Percentiles rank a stretch among this genome's conserved stretches.
Evolutionary conservation across 768 basidiomycete genomes (phyloP).

Genomic region (Boletus bicolor): DNA sequence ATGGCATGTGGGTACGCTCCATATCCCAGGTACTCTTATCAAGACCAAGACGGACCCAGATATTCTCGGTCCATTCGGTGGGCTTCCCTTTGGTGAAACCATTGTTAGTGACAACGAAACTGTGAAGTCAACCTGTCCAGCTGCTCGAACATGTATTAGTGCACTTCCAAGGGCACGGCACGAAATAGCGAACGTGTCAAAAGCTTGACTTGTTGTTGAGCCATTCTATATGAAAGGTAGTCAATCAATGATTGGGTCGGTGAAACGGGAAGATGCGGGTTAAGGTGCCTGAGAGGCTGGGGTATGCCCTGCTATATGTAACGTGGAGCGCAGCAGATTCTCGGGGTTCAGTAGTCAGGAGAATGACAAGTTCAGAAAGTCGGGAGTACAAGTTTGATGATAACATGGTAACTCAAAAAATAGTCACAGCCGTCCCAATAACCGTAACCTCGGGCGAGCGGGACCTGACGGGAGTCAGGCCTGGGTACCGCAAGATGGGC

Average conservation of each 20-base stretch:
- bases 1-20: conserved; percentile 55
- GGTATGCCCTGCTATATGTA: background rate
- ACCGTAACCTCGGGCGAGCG: background rate
- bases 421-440: background rate
- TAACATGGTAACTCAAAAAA: background rate
- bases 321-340: background rate
- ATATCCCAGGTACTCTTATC: conserved; percentile 54
- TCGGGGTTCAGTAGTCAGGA: conserved; percentile 1
- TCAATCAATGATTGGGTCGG: background rate
- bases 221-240: background rate
- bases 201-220: conserved; percentile 7
- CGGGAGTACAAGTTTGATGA: background rate
- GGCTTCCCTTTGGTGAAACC: conserved; percentile 52
- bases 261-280: background rate
- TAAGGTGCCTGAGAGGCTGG: background rate
- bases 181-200: conserved; percentile 33
- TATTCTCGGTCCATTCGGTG: conserved; percentile 44
- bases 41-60: conserved; percentile 52
- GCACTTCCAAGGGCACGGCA: background rate
- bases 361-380: background rate
- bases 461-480: background rate
- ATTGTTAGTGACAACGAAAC: conserved; percentile 49
- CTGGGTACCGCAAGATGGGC: background rate
- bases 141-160: conserved; percentile 21
- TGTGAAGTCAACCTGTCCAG: conserved; percentile 50